A percentile compares a stretch with the other conserved stretches of the same genome.
Conservation (phyloP, 176 grass and related monocot genomes). For the Triticum turgidum region DNA sequence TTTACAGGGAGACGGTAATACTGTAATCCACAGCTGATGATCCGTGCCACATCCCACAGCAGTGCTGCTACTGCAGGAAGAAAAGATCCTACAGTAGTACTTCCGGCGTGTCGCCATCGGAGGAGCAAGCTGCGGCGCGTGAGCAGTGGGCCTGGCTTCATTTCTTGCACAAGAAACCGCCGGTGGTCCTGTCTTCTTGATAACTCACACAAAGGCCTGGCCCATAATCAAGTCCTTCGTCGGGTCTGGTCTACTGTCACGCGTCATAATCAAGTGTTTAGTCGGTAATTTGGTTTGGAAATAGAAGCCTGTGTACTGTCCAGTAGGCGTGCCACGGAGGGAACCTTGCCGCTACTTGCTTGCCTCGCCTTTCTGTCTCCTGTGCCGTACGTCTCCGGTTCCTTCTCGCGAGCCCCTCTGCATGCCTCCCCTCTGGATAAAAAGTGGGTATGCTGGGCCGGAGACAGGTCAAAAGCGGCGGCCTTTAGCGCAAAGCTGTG, state of each 20-base stretch:
- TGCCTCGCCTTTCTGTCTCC: background rate
- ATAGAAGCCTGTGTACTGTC: background rate
- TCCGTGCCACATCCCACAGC: background rate
- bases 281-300: background rate
- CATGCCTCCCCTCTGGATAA: background rate
- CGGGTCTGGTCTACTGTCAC: background rate
- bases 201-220: background rate
- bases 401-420: background rate
- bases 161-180: background rate
- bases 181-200: background rate
- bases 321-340: background rate
- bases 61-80: background rate
- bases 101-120: background rate
- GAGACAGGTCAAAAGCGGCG: constrained; percentile 3
- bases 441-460: background rate
- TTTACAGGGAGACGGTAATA: background rate
- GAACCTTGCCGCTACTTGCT: background rate
- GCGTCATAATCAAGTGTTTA: background rate
- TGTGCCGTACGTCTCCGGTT: background rate
- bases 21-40: background rate
- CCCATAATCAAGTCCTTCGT: background rate
- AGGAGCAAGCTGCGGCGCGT: background rate
- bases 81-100: too few species aligned
- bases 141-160: background rate
- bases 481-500: background rate